phyloP scores from a whole-genome alignment of 2,329 filamentous ascomycete genomes.

The Clonostachys sp. region DNA sequence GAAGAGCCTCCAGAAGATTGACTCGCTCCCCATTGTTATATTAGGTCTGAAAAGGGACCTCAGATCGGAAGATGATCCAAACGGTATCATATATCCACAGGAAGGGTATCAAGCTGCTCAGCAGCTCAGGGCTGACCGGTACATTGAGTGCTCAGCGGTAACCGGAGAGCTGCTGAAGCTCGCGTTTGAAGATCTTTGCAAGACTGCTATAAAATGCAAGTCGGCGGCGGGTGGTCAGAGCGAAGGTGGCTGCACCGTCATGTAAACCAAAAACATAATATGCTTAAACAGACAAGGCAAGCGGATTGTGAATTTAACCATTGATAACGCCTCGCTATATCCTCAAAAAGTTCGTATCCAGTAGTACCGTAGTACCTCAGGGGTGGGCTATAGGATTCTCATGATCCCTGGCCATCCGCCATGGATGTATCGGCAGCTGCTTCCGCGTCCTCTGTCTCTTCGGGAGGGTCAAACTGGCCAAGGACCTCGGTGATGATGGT shows the following conservation, averaged over 20 bases:
- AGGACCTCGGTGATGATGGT: conserved; percentile 52
- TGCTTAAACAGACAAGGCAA: neutral
- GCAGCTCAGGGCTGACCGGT: conserved; percentile 55
- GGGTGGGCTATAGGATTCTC: too few relatives aligned
- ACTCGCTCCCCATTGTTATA: conserved; percentile 48
- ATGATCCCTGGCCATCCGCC: too few relatives aligned
- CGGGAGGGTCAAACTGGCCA: conserved; percentile 38
- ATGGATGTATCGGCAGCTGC: conserved; percentile 7
- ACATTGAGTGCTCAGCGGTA: conserved; percentile 59
- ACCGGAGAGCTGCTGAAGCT: conserved; percentile 54
- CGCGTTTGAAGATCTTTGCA: conserved; percentile 57
- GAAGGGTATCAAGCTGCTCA: conserved; percentile 54
- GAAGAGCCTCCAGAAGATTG: conserved; percentile 37
- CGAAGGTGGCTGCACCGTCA: conserved; percentile 46
- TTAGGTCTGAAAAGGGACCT: conserved; percentile 59
- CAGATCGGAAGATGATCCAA: conserved; percentile 51
- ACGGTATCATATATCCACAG: conserved; percentile 56
- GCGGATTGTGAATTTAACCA: neutral
- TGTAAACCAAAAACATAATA: conserved; percentile 26
- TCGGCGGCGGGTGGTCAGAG: conserved; percentile 44
- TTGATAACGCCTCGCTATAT: too few relatives aligned
- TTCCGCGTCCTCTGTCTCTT: neutral
- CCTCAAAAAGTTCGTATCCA: too few relatives aligned
- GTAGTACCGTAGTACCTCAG: too few relatives aligned
- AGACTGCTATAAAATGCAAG: conserved; percentile 44